Percentiles rank a stretch among this genome's conserved stretches.
Evolutionary conservation across 768 basidiomycete species (phyloP).

Genomic region (Boletus rubropictus): DNA sequence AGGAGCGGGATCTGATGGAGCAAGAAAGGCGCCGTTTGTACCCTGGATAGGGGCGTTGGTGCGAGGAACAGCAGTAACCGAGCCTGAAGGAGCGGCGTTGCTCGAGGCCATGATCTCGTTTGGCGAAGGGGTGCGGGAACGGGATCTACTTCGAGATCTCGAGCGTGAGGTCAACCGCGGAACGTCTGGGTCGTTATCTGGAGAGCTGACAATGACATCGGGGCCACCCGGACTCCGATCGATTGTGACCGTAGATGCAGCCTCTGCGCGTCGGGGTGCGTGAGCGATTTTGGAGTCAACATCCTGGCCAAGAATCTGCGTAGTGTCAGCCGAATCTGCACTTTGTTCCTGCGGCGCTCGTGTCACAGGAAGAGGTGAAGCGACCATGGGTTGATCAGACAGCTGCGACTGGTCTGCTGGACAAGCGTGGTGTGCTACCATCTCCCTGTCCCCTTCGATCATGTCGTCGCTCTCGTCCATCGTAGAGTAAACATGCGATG

Average conservation of each 20-base stretch:
- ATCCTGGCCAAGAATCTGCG: conserved; percentile 16
- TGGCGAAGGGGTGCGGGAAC: conserved; percentile 45
- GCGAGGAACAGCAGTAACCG: conserved; percentile 10
- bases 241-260: conserved; percentile 12
- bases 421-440: conserved; percentile 17
- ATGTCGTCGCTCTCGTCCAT: conserved; percentile 16
- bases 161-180: conserved; percentile 29
- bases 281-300: conserved; percentile 13
- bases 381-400: conserved; percentile 10
- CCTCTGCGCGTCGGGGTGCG: conserved; percentile 11
- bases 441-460: conserved; percentile 16
- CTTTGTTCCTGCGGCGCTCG: conserved; percentile 2
- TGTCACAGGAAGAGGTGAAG: conserved; percentile 2
- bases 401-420: conserved; percentile 10
- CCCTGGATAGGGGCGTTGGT: conserved; percentile 7
- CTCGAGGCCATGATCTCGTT: conserved; percentile 13
- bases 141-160: conserved; percentile 34
- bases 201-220: conserved; percentile 33
- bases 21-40: conserved; percentile 19
- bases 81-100: conserved; percentile 9
- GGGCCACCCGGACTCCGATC: conserved; percentile 16
- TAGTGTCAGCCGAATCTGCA: conserved; percentile 12
- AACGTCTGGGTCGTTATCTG: conserved; percentile 29
- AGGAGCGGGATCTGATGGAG: conserved; percentile 22
- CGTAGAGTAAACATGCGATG: conserved; percentile 29